A percentile compares a stretch with the other conserved stretches of the same genome.
phyloP scores from a whole-genome alignment of 179 eudicot species.

The Vitellaria paradoxa region DNA sequence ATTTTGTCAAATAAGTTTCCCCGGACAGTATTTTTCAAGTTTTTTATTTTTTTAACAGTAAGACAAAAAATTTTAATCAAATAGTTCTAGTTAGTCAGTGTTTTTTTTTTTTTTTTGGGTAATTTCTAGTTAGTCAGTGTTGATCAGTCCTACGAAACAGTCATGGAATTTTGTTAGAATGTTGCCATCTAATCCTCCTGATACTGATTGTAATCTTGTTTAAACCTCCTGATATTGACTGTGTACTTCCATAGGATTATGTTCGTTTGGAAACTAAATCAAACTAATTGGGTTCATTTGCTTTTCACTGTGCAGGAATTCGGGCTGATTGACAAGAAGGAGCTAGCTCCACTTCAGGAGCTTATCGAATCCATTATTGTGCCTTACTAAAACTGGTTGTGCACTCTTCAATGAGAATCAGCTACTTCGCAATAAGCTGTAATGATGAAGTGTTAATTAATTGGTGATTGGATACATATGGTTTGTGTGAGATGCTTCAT shows the following conservation, averaged over 20 bases:
- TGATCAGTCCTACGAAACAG: neutral
- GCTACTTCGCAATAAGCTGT: constrained; percentile 8
- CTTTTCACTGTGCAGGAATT: constrained; percentile 57
- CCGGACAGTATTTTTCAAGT: too few species aligned
- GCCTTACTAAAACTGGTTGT: constrained; percentile 50
- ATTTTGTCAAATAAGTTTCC: too few species aligned
- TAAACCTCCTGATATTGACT: too few species aligned
- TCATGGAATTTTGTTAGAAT: neutral
- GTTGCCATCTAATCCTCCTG: neutral
- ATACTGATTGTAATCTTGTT: neutral
- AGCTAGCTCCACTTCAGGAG: constrained; percentile 91
- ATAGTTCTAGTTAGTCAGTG: neutral
- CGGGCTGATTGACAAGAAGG: constrained; percentile 88
- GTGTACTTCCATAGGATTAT: neutral
- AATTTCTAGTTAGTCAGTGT: neutral
- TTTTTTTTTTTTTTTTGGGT: too few species aligned
- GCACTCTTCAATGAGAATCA: constrained; percentile 9
- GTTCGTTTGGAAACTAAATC: too few species aligned
- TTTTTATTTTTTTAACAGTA: too few species aligned
- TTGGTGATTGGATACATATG: neutral
- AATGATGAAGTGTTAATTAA: constrained; percentile 5
- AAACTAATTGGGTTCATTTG: too few species aligned
- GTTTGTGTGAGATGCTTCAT: constrained; percentile 10
- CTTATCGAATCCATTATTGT: constrained; percentile 79
- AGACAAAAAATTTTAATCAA: neutral